Evolutionary conservation across 208 protist species (phyloP).

Genomic region (Trypanosoma lewisi): DNA sequence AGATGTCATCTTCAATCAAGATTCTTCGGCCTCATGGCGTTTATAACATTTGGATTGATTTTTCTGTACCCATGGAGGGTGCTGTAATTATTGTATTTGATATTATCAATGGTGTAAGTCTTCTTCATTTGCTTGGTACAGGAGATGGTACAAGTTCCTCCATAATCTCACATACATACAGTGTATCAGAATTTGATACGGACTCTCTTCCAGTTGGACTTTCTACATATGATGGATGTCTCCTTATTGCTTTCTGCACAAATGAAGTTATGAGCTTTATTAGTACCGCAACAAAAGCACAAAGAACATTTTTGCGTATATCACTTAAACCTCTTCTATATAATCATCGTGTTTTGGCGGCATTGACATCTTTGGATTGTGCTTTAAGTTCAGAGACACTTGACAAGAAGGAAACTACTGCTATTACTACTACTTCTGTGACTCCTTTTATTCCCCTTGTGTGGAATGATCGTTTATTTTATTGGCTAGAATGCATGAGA

Average conservation of each 20-base stretch:
- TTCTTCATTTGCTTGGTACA: slow-evolving; percentile 11
- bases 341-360: slow-evolving; percentile 50
- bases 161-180: background rate
- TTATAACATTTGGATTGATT: slow-evolving; percentile 20
- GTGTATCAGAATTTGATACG: slow-evolving; percentile 26
- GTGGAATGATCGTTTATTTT: slow-evolving; percentile 47
- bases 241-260: slow-evolving; percentile 34
- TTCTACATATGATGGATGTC: slow-evolving; percentile 54
- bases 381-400: slow-evolving; percentile 18
- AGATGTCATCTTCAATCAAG: background rate
- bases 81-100: slow-evolving; percentile 15
- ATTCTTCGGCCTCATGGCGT: slow-evolving; percentile 14
- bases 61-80: slow-evolving; percentile 18
- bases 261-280: background rate
- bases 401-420: background rate
- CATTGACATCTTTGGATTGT: slow-evolving; percentile 32
- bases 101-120: slow-evolving; percentile 10
- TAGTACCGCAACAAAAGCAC: background rate
- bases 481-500: slow-evolving; percentile 72
- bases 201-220: slow-evolving; percentile 51
- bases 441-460: slow-evolving; percentile 32
- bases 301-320: slow-evolving; percentile 8
- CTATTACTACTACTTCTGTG: background rate
- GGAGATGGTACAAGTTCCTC: background rate
- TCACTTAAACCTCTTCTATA: slow-evolving; percentile 40